phyloP scores from a whole-genome alignment of 495 filamentous ascomycete genomes.

The Daldinia bambusicola region DNA sequence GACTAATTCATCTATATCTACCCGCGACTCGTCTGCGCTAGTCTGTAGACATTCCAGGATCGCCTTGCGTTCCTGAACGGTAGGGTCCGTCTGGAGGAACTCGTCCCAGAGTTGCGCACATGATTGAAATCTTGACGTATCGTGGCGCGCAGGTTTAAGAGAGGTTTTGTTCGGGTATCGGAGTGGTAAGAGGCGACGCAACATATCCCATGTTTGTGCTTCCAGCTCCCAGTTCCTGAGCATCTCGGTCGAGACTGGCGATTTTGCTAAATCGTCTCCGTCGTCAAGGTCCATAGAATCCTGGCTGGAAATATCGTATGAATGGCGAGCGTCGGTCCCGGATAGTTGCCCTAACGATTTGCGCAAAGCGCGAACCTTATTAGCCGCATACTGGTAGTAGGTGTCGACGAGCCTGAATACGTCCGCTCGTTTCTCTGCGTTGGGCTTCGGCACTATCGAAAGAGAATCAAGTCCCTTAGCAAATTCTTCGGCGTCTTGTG shows the following conservation, averaged over 20 bases:
- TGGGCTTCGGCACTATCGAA: slow-evolving; percentile 44
- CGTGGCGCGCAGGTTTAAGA: slow-evolving; percentile 45
- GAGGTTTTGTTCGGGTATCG: slow-evolving; percentile 55
- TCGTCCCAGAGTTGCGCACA: slow-evolving; percentile 56
- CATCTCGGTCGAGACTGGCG: slow-evolving; percentile 49
- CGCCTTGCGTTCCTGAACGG: slow-evolving; percentile 73
- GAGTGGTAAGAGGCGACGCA: slow-evolving; percentile 68
- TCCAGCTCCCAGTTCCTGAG: slow-evolving; percentile 64
- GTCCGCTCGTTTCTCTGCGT: slow-evolving; percentile 54
- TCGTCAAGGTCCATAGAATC: slow-evolving; percentile 70
- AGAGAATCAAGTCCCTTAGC: slow-evolving; percentile 57
- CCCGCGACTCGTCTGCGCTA: slow-evolving; percentile 69
- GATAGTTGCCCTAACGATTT: slow-evolving; percentile 44
- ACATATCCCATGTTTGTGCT: slow-evolving; percentile 87
- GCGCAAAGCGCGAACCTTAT: slow-evolving; percentile 51
- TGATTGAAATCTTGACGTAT: slow-evolving; percentile 47
- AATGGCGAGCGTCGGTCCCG: slow-evolving; percentile 27
- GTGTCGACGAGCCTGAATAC: slow-evolving; percentile 57
- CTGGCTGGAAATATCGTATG: slow-evolving; percentile 68
- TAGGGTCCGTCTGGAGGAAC: slow-evolving; percentile 58
- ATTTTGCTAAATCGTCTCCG: slow-evolving; percentile 51
- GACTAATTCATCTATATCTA: slow-evolving; percentile 79
- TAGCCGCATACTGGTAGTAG: slow-evolving; percentile 55
- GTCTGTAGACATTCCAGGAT: slow-evolving; percentile 85
- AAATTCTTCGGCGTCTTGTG: slow-evolving; percentile 58